Evolutionary conservation across 2,329 filamentous ascomycete species (phyloP), one percentile per base, ranked within the genome.

Genomic region (Fusarium sambucinum): DNA sequence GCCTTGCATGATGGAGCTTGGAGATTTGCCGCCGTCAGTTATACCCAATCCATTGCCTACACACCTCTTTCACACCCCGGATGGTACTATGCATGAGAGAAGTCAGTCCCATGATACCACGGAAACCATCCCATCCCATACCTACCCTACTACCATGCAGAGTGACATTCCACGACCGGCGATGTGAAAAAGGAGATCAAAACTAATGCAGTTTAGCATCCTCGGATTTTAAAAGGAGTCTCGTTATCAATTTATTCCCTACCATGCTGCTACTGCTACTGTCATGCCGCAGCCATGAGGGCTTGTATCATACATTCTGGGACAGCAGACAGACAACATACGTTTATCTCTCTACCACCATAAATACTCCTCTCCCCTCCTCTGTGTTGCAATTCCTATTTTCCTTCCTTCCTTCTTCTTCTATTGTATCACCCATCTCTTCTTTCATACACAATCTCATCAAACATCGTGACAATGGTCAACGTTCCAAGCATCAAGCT

Each of bases 401-500:
- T 41, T 37, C 53, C 32, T 35, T 58, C 19, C 12, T 37, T 38
- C 62, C 47, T 30, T 55, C 41, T 41, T 29, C 33, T 55, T 41
- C 45, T 40, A 60, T 30, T 46, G 38, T 27, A 46, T 44, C 58
- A 38, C 35, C 27, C 25, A 21, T 59, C 42, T 40, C 42, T 48
- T 27, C 14, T 33, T 33, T 45, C 42, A 59, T 42, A 66, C 53
- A 44, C 50, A 48, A 59, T 37, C 41, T 35, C 32, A 56, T 46
- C 45, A 57, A 51, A 54, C 41, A 66, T 68, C 67, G 56, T 63
- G 55, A 78, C 70, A 67, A 78, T 81, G 74, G 78, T 66, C 30
- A 68, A 75, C 47, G 70, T 76, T 27, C 76, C 77, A 51, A 86
- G 80, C 62, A 82, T 90, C 78, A 90, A 89, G 81, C 86, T 90